These are phyloP conservation scores for Fragaria nilgerrensis DNA, from an alignment of 306 rosid species.

Conservation along the genomic window DNA sequence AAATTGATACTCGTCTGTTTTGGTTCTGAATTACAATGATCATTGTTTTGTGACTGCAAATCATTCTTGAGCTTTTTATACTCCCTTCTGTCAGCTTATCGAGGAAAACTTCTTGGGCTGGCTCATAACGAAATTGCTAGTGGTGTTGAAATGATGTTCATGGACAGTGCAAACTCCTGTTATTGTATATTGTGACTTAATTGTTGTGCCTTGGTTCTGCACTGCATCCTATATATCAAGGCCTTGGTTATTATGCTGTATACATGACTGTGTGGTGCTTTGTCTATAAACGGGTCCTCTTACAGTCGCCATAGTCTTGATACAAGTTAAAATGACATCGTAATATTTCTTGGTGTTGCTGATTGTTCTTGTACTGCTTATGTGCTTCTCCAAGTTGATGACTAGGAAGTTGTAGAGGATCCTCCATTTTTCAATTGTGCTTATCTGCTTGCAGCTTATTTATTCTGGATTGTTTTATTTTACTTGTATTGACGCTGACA, in stretches of 20 bases:
- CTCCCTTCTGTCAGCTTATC: neutral
- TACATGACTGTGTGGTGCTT: neutral
- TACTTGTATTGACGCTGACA: constrained; percentile 33
- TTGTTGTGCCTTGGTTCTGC: neutral
- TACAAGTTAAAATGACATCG: neutral
- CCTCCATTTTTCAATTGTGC: constrained; percentile 21
- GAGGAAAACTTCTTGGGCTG: constrained; percentile 16
- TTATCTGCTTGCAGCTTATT: constrained; percentile 9
- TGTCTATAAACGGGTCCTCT: neutral
- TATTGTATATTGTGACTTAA: constrained; percentile 2
- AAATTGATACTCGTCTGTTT: constrained; percentile 11
- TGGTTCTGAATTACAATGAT: constrained; percentile 20
- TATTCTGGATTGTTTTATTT: constrained; percentile 17
- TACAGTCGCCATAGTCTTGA: neutral
- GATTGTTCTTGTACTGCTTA: neutral
- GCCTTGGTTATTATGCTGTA: neutral
- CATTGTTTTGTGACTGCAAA: constrained; percentile 4
- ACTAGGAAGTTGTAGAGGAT: neutral
- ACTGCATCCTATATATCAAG: constrained; percentile 1
- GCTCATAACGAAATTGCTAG: constrained; percentile 14
- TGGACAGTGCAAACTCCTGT: neutral
- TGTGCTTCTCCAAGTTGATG: neutral
- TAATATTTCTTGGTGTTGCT: neutral
- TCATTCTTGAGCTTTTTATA: constrained; percentile 6
- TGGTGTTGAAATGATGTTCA: constrained; percentile 13